Evolutionary conservation across 352 stramenopile genomes (phyloP).

Genomic region (Halophytophthora polymorphica): DNA sequence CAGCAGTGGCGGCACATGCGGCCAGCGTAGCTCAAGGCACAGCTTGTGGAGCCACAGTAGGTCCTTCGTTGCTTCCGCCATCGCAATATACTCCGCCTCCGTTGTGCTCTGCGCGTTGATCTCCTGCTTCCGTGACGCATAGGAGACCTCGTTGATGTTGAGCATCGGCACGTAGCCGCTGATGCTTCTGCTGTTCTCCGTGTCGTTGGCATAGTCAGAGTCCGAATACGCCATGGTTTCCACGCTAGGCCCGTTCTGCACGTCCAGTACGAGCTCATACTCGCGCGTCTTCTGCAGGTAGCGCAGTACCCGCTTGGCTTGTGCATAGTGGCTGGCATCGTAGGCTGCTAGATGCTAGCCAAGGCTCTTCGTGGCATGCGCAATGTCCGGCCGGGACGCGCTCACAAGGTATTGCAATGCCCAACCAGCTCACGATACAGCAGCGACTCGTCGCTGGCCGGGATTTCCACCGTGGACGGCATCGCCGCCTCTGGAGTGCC

Average conservation of each 20-base stretch:
- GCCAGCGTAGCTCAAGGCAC: conserved; percentile 11
- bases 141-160: conserved; percentile 16
- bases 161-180: conserved; percentile 23
- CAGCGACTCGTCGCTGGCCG: too few species aligned
- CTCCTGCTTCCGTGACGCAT: conserved; percentile 24
- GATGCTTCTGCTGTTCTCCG: conserved; percentile 13
- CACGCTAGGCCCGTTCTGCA: background rate
- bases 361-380: conserved; percentile 5
- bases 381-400: conserved; percentile 7
- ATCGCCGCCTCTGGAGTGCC: conserved; percentile 5
- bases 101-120: conserved; percentile 24
- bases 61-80: conserved; percentile 17
- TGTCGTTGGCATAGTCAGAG: conserved; percentile 25
- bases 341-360: conserved; percentile 4
- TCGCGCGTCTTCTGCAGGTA: conserved; percentile 6
- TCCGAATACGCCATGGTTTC: conserved; percentile 13
- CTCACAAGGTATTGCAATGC: conserved; percentile 9
- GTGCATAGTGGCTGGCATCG: background rate
- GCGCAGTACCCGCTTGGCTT: conserved; percentile 1
- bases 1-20: conserved; percentile 3
- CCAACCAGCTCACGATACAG: conserved; percentile 12
- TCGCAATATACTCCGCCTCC: conserved; percentile 26
- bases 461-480: too few species aligned
- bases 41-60: conserved; percentile 16
- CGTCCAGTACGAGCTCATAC: conserved; percentile 5